Evolutionary conservation across 495 filamentous ascomycete genomes (phyloP).

Genomic region (Daldinia concentrica): DNA sequence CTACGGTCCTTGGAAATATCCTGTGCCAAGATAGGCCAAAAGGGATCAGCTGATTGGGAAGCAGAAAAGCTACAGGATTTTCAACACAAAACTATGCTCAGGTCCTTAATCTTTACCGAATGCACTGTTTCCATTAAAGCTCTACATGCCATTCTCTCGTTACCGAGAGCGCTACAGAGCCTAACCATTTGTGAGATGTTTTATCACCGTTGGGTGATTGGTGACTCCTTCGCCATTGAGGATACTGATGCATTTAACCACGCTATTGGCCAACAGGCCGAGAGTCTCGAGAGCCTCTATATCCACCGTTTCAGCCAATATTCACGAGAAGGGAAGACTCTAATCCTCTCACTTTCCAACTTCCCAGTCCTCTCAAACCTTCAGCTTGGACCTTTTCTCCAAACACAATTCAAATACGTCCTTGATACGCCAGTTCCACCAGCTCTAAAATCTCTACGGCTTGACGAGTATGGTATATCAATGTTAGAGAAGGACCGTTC

Average conservation of each 20-base stretch:
- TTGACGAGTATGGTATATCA: background rate
- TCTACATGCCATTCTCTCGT: conserved; percentile 17
- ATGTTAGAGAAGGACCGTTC: background rate
- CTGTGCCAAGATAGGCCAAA: conserved; percentile 15
- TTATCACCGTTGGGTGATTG: background rate
- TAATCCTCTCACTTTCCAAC: conserved; percentile 26
- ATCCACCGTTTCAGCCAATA: background rate
- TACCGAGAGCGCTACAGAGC: conserved; percentile 12
- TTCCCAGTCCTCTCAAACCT: conserved; percentile 25
- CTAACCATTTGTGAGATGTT: conserved; percentile 14
- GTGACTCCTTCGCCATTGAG: conserved; percentile 9
- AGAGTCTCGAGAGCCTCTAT: conserved; percentile 17
- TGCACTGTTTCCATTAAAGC: conserved; percentile 19
- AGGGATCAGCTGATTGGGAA: background rate
- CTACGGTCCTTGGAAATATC: conserved; percentile 32
- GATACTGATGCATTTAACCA: conserved; percentile 17
- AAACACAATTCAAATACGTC: background rate
- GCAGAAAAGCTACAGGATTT: conserved; percentile 1
- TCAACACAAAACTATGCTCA: conserved; percentile 16
- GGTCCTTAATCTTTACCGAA: conserved; percentile 18
- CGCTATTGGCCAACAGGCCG: conserved; percentile 25
- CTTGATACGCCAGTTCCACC: conserved; percentile 17
- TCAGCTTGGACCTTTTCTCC: conserved; percentile 24
- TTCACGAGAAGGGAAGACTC: background rate
- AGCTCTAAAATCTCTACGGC: conserved; percentile 7